phyloP scores from a whole-genome alignment of 2,329 filamentous ascomycete species.

The Aureobasidium zeae region DNA sequence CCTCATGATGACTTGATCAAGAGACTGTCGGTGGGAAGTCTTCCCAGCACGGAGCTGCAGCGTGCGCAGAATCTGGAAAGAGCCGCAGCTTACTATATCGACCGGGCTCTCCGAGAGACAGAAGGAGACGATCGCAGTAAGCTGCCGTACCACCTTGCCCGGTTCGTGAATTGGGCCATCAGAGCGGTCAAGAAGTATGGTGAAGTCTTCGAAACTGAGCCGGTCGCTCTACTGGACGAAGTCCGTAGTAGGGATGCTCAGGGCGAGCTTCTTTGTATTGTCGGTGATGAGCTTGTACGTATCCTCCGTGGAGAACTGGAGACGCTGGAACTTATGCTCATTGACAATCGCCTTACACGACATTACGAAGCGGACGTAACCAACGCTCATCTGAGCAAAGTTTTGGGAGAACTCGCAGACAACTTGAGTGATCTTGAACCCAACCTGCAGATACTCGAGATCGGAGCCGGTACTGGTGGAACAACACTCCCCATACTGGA shows the following conservation, averaged over 20 bases:
- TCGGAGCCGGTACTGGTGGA: constrained; percentile 38
- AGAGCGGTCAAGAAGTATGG: neutral
- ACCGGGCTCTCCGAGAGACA: neutral
- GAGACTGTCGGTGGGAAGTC: neutral
- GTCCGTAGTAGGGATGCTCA: neutral
- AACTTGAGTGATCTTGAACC: constrained; percentile 18
- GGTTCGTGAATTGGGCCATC: neutral
- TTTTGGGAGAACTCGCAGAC: neutral
- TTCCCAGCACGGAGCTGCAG: neutral
- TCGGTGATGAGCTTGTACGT: neutral
- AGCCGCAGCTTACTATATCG: neutral
- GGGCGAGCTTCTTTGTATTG: neutral
- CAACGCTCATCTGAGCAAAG: neutral
- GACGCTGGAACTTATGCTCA: neutral
- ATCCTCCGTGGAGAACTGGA: neutral
- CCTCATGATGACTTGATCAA: neutral
- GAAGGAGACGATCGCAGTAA: neutral
- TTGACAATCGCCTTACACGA: neutral
- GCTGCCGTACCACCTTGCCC: neutral
- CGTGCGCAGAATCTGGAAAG: neutral
- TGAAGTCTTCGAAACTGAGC: neutral
- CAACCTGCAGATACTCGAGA: constrained; percentile 35
- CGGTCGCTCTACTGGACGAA: neutral
- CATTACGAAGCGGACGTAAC: neutral
- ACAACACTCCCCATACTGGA: constrained; percentile 32